Evolutionary conservation across 441 rosid genomes (phyloP).

Genomic region (Populus hybrid): DNA sequence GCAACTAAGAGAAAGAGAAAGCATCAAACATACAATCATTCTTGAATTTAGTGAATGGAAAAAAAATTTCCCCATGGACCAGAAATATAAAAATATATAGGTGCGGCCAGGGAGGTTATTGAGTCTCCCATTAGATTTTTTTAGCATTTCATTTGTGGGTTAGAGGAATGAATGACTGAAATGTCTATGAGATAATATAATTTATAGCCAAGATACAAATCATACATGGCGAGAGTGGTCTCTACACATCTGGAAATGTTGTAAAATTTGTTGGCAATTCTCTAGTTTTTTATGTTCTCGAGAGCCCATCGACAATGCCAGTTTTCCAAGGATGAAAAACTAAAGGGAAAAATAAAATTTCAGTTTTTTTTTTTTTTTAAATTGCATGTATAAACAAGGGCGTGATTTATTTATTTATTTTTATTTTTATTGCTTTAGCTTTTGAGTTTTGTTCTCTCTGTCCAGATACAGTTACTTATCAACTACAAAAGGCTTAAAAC

Average conservation of each 20-base stretch:
- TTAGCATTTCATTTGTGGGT: too few species aligned
- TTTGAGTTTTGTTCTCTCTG: background rate
- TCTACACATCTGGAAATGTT: background rate
- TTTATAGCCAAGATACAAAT: too few species aligned
- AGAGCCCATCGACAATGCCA: background rate
- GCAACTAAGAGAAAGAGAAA: background rate
- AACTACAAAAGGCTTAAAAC: background rate
- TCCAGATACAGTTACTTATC: background rate
- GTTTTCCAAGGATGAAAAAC: too few species aligned
- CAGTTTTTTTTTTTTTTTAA: background rate
- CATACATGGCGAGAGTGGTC: background rate
- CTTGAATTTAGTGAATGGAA: background rate
- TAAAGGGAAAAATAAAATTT: too few species aligned
- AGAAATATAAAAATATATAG: background rate
- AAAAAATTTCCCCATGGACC: background rate
- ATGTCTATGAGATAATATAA: background rate
- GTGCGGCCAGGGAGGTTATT: too few species aligned
- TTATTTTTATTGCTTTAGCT: background rate
- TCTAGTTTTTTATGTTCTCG: background rate
- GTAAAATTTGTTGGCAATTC: background rate
- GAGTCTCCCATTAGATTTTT: too few species aligned
- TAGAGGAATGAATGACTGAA: too few species aligned
- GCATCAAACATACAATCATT: too few species aligned
- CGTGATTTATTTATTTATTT: background rate
- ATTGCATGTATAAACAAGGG: background rate